Evolutionary conservation across 176 grass and related monocot species (phyloP).

Genomic region (Chrysopogon serrulatus): DNA sequence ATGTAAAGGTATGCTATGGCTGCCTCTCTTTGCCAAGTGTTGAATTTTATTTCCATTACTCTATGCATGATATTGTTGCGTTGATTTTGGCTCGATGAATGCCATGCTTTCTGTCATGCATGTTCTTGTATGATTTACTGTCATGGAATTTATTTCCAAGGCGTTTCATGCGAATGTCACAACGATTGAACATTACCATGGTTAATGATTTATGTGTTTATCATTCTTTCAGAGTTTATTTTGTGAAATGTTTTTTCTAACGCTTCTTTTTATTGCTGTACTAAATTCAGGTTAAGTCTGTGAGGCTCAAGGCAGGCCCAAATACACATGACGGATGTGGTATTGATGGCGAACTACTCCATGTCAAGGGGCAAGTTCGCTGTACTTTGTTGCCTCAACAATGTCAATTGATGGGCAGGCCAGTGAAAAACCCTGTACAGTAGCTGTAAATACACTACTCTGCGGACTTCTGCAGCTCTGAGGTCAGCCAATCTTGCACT

Average conservation of each 20-base stretch:
- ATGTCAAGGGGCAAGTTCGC: conserved; percentile 72
- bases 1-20: conserved; percentile 71
- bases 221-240: neutral
- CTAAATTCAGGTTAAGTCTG: conserved; percentile 74
- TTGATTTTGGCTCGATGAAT: conserved; percentile 9
- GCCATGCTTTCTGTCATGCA: neutral
- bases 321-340: conserved; percentile 82
- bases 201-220: neutral
- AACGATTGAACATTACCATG: neutral
- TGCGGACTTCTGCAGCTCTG: neutral
- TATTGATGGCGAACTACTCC: conserved; percentile 89
- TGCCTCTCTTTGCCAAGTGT: conserved; percentile 13
- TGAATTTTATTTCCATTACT: neutral
- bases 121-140: conserved; percentile 3
- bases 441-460: conserved; percentile 50
- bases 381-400: conserved; percentile 93
- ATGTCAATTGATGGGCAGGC: conserved; percentile 74
- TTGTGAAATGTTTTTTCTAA: neutral
- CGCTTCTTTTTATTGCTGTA: neutral
- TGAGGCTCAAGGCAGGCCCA: conserved; percentile 76
- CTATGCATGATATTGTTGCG: neutral
- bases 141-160: neutral
- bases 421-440: conserved; percentile 48
- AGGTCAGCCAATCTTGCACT: conserved; percentile 13
- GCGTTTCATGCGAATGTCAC: neutral